Base-by-base conservation (phyloP, 352 stramenopile species). In the Phytopythium chamaehyphon region DNA sequence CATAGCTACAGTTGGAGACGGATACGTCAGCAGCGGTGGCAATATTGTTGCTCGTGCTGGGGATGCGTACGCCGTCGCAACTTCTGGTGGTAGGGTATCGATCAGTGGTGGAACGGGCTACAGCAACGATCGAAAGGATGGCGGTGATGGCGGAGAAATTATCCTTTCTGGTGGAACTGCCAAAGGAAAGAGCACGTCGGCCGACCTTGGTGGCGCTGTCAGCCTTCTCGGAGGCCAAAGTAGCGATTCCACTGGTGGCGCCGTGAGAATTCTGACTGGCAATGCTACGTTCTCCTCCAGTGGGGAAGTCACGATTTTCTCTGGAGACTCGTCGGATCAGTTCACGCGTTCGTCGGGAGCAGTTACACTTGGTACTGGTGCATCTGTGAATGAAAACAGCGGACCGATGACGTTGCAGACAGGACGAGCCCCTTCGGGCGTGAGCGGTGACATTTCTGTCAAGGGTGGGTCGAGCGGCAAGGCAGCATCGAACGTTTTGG, bases 1-100 rank as follows among this genome's bases (percentile, higher is more conserved):
- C 38, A 51, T 71, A 51, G 52, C 90, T 22, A 56, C 44, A 9
- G 83, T 95, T 45, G 87, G 89, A 11, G 55, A 23, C 22, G 83
- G 83, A 2, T 55, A 50, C 19, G 60, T 57, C 2, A 73, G 79
- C 45, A 73, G 75, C 26, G 79, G 79, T 47, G 86, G 86, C 21
- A 71, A 92, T 40, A 71, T 96, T 26, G 63, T 67, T 39, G 64
- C 81, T 47, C 66, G 64, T 57, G 88, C 86, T 51, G 90, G 90
- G 31, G 74, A 83, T 58, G 62, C 80, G 23, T 68, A 55, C 19
- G 71, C 61, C 18, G 31, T 53, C 19, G 61, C 60, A 22, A 57
- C 75, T 11, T 59, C 64, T 60, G 80, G 76, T 38, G 80, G 80
- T n/a, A 69, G 51, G 16, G 61, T 90, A 48, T 24, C 54, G 12